Conservation (phyloP, 495 filamentous ascomycete genomes). For the Baudoinia panamericana region DNA sequence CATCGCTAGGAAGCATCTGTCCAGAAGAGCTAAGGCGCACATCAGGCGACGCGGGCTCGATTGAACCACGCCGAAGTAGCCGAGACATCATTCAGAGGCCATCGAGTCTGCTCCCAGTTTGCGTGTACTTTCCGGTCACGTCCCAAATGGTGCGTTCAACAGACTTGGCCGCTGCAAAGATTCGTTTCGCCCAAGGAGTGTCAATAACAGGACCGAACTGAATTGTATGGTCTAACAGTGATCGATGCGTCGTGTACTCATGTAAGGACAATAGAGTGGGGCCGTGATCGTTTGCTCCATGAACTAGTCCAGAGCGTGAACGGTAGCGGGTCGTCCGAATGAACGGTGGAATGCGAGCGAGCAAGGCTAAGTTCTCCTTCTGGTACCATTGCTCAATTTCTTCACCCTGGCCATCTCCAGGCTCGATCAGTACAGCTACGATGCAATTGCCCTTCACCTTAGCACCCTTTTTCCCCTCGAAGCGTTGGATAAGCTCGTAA, state of each 20-base stretch:
- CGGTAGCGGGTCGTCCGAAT: conserved; percentile 7
- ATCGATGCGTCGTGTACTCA: conserved; percentile 3
- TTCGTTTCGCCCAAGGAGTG: conserved; percentile 9
- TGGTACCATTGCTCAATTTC: conserved; percentile 11
- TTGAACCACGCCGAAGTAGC: too few species aligned
- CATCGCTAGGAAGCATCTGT: too few species aligned
- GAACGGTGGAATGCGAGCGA: conserved; percentile 2
- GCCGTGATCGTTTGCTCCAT: conserved; percentile 1
- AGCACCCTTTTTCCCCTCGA: neutral
- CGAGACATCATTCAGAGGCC: conserved; percentile 6
- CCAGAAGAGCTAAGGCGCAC: too few species aligned
- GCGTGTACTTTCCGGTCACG: conserved; percentile 1
- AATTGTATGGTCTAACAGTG: conserved; percentile 10
- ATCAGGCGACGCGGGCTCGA: too few species aligned
- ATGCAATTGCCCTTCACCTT: conserved; percentile 6
- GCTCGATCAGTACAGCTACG: conserved; percentile 4
- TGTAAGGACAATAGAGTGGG: conserved; percentile 3
- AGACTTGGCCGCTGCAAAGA: conserved; percentile 1
- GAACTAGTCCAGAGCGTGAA: neutral
- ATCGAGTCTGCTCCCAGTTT: conserved; percentile 1
- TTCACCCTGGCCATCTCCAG: conserved; percentile 3
- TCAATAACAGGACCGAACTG: conserved; percentile 4
- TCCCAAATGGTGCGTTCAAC: conserved; percentile 13
- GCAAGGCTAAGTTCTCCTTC: conserved; percentile 3
- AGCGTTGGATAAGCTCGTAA: conserved; percentile 10